These are phyloP conservation scores for Ophiognomonia clavigignenti-juglandacearum DNA, from an alignment of 2,329 filamentous ascomycete species.

Conservation along the genomic window DNA sequence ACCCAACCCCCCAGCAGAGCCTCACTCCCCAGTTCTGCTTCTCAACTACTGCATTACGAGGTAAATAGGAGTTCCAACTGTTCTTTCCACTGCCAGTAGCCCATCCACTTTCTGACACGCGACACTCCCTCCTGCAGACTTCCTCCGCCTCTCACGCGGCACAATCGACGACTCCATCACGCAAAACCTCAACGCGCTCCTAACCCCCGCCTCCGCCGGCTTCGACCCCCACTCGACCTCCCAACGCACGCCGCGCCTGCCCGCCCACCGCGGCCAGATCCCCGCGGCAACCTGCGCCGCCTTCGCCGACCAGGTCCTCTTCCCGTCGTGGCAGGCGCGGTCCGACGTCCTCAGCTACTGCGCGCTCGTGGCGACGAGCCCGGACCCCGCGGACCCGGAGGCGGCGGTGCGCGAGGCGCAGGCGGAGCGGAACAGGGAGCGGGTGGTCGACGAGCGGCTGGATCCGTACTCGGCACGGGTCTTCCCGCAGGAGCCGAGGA, in stretches of 20 bases:
- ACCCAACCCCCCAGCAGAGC: slow-evolving; percentile 39
- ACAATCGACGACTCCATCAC: slow-evolving; percentile 90
- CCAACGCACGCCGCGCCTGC: slow-evolving; percentile 48
- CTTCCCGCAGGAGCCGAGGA: slow-evolving; percentile 73
- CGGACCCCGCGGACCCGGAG: slow-evolving; percentile 83
- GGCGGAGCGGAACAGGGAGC: slow-evolving; percentile 63
- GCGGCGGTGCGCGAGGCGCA: slow-evolving; percentile 65
- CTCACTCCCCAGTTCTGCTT: slow-evolving; percentile 77
- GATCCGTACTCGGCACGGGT: slow-evolving; percentile 89
- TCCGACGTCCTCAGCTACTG: slow-evolving; percentile 87
- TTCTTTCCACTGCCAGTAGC: not conserved
- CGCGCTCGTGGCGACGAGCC: slow-evolving; percentile 77
- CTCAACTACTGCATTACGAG: slow-evolving; percentile 62
- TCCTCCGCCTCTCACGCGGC: slow-evolving; percentile 78
- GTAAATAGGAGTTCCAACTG: slow-evolving; percentile 35
- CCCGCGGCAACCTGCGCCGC: slow-evolving; percentile 57
- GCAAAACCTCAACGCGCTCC: slow-evolving; percentile 85
- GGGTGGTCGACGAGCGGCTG: slow-evolving; percentile 77
- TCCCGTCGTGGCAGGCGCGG: slow-evolving; percentile 82
- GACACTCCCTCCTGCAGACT: slow-evolving; percentile 55
- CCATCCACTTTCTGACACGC: not conserved
- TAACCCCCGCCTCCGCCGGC: slow-evolving; percentile 64
- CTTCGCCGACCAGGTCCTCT: slow-evolving; percentile 76
- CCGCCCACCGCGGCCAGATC: slow-evolving; percentile 50
- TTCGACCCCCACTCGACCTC: slow-evolving; percentile 81